phyloP scores from a whole-genome alignment of 2,329 filamentous ascomycete species.

The Alternaria sp. region DNA sequence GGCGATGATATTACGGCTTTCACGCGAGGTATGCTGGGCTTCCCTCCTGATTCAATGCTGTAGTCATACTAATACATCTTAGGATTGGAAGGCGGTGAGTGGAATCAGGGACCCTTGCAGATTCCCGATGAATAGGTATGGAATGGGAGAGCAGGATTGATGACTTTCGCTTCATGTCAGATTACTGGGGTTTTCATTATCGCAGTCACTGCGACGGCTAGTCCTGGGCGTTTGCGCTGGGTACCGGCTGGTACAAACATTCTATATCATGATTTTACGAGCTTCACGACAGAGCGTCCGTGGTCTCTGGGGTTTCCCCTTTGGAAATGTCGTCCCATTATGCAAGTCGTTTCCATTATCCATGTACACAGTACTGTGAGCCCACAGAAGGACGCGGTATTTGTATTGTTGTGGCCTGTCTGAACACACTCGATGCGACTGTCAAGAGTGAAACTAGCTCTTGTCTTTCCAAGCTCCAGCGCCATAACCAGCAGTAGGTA shows the following conservation, averaged over 20 bases:
- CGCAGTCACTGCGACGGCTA: neutral
- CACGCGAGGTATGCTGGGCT: slow-evolving; percentile 16
- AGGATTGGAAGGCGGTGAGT: slow-evolving; percentile 31
- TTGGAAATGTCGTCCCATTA: neutral
- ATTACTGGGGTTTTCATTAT: neutral
- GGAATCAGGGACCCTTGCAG: slow-evolving; percentile 32
- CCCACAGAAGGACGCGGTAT: neutral
- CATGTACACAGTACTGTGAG: neutral
- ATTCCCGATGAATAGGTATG: slow-evolving; percentile 28
- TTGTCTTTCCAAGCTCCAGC: slow-evolving; percentile 11
- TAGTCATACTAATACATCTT: neutral
- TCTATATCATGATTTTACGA: neutral
- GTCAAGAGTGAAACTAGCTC: neutral
- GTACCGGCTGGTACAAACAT: neutral
- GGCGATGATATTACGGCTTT: slow-evolving; percentile 42
- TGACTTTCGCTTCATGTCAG: neutral
- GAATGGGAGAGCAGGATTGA: neutral
- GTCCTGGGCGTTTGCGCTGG: neutral
- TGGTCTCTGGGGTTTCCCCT: neutral
- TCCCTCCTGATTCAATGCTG: neutral
- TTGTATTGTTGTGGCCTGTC: neutral
- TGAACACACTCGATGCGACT: neutral
- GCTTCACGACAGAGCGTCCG: neutral
- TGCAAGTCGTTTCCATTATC: neutral
- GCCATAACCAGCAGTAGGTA: slow-evolving; percentile 11